Percentiles rank a stretch among this genome's conserved stretches.
Evolutionary conservation across 2,329 filamentous ascomycete genomes (phyloP).

Genomic region (Aureobasidium uvarum): DNA sequence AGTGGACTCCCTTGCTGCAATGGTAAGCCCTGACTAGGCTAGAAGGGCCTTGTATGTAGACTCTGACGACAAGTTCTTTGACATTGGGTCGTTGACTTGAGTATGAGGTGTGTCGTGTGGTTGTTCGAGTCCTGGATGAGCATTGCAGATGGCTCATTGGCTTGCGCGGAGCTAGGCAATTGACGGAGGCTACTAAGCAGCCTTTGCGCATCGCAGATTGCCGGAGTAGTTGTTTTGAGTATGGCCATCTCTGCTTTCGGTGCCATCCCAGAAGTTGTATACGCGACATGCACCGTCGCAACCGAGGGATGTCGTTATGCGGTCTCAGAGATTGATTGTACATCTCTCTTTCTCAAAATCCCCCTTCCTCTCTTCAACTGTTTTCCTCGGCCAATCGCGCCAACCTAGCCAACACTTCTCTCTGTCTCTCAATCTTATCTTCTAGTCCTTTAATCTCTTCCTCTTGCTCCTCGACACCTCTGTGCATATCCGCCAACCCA

Average conservation of each 20-base stretch:
- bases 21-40: neutral
- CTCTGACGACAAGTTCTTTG: neutral
- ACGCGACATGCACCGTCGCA: neutral
- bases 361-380: conserved; percentile 28
- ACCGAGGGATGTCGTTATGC: neutral
- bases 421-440: conserved; percentile 61
- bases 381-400: conserved; percentile 43
- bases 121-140: neutral
- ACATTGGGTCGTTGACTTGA: neutral
- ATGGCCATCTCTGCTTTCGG: neutral
- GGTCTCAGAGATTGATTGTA: neutral
- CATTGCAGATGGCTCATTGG: neutral
- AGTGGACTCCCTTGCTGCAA: too few relatives aligned
- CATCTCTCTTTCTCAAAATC: too few relatives aligned
- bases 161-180: neutral
- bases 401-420: conserved; percentile 53
- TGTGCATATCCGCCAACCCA: conserved; percentile 66
- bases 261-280: too few relatives aligned
- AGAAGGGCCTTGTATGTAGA: neutral
- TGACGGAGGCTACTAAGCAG: neutral
- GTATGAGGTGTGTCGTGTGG: neutral
- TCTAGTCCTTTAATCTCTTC: conserved; percentile 67
- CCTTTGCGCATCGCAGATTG: neutral
- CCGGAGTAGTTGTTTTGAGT: neutral
- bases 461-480: conserved; percentile 66